phyloP scores from a whole-genome alignment of 805 yeast genomes.

The Ogataea thermomethanolica region DNA sequence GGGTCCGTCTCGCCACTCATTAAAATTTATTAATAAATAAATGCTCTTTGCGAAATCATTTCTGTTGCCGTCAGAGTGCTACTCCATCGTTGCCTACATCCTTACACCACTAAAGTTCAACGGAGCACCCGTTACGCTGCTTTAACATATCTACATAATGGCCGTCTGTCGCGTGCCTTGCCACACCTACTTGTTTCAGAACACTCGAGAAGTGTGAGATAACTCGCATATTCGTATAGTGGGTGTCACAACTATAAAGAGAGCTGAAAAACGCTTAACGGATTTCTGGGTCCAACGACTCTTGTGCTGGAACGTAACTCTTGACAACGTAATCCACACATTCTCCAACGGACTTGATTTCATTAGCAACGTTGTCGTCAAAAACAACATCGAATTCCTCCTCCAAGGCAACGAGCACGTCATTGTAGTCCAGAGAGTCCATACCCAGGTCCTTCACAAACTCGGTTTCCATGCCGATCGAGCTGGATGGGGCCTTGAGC shows the following conservation, averaged over 20 bases:
- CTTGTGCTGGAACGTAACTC: constrained; percentile 34
- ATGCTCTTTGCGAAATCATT: no score
- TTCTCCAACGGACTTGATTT: constrained; percentile 58
- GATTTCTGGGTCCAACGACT: constrained; percentile 34
- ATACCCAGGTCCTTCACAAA: constrained; percentile 74
- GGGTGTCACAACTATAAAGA: no score
- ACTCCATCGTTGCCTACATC: no score
- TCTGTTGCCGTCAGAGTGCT: no score
- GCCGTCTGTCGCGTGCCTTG: no score
- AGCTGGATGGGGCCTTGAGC: constrained; percentile 25
- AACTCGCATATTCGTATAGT: no score
- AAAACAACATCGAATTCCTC: constrained; percentile 64
- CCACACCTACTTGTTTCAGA: no score
- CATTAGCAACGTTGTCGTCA: constrained; percentile 48
- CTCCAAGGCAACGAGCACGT: constrained; percentile 93
- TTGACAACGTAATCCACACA: constrained; percentile 51
- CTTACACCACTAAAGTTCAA: no score
- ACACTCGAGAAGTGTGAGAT: no score
- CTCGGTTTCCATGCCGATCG: constrained; percentile 39
- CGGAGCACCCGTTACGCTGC: no score
- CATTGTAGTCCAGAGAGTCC: constrained; percentile 93
- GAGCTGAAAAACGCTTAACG: constrained; percentile 25
- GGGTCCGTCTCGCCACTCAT: not conserved
- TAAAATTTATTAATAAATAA: not conserved
- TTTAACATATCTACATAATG: no score